phyloP scores from a whole-genome alignment of 2,329 filamentous ascomycete species.

The Lecanicillium sp. region DNA sequence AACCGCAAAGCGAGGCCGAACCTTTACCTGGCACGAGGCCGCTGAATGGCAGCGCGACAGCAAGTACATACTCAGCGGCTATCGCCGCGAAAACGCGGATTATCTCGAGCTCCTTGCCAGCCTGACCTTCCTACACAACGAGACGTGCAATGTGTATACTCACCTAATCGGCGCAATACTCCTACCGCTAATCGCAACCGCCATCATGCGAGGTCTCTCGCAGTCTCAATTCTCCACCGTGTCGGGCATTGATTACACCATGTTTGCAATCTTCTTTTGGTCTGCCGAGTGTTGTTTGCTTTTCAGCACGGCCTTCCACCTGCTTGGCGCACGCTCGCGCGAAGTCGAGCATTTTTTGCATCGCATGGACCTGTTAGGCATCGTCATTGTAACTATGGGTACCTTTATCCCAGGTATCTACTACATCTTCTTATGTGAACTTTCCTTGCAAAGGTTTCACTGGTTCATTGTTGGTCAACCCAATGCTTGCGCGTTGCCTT shows the following conservation, averaged over 20 bases:
- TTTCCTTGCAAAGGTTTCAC: conserved; percentile 15
- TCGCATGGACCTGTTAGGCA: conserved; percentile 18
- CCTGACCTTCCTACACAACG: conserved; percentile 13
- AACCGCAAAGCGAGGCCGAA: too few species aligned
- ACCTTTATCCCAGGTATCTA: conserved; percentile 18
- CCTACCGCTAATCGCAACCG: conserved; percentile 4
- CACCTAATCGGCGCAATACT: conserved; percentile 11
- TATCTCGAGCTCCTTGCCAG: conserved; percentile 11
- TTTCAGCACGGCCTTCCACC: conserved; percentile 16
- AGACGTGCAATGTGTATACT: conserved; percentile 13
- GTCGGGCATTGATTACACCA: background rate
- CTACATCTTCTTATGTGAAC: conserved; percentile 17
- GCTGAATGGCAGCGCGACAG: conserved; percentile 15
- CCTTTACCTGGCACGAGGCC: conserved; percentile 11
- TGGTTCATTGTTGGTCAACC: conserved; percentile 15
- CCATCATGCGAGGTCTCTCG: background rate
- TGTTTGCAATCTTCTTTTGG: conserved; percentile 17
- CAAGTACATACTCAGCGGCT: conserved; percentile 13
- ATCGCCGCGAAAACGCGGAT: background rate
- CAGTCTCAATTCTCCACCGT: conserved; percentile 5
- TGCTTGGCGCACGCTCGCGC: conserved; percentile 15
- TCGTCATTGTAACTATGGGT: conserved; percentile 17
- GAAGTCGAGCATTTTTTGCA: conserved; percentile 18
- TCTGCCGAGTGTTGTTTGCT: conserved; percentile 16
- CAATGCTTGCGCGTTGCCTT: background rate